Conservation (phyloP, 2,329 filamentous ascomycete species). For the Stromatinia cepivora region DNA sequence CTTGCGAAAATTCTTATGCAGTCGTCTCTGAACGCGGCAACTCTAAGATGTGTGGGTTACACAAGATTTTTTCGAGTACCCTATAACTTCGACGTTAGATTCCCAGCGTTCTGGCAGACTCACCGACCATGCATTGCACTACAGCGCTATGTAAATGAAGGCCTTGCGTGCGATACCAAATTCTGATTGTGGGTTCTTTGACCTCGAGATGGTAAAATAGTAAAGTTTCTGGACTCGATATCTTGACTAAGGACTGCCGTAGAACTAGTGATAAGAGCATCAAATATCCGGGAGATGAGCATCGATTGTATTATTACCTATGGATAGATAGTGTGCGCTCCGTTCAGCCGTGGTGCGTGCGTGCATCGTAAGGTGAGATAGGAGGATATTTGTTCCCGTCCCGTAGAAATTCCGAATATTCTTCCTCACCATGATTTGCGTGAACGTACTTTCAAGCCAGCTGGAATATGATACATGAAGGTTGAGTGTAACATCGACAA, state of each 20-base stretch:
- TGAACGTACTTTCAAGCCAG: conserved; percentile 6
- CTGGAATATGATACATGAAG: conserved; percentile 14
- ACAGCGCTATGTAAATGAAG: not conserved
- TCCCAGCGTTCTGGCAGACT: conserved; percentile 13
- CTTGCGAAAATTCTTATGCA: conserved; percentile 24
- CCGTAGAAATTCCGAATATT: not conserved
- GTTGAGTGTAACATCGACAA: conserved; percentile 6
- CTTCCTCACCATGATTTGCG: conserved; percentile 1
- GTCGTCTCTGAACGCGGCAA: conserved; percentile 25
- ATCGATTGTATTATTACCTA: not conserved
- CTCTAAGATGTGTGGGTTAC: conserved; percentile 21
- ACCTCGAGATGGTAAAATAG: not conserved
- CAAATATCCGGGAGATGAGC: not conserved
- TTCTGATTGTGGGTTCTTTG: not conserved
- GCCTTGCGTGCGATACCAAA: not conserved
- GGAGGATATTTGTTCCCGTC: conserved; percentile 4
- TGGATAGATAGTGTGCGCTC: not conserved
- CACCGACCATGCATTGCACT: conserved; percentile 7
- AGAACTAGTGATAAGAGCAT: not conserved
- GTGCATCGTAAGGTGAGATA: not conserved
- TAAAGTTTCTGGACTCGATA: not conserved
- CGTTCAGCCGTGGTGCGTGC: conserved; percentile 9
- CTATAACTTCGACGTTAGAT: not conserved
- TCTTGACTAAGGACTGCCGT: not conserved
- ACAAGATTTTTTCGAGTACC: conserved; percentile 2